Percentiles rank a stretch among this genome's conserved stretches.
phyloP scores from a whole-genome alignment of 805 yeast genomes.

The Zygosaccharomyces rouxii region DNA sequence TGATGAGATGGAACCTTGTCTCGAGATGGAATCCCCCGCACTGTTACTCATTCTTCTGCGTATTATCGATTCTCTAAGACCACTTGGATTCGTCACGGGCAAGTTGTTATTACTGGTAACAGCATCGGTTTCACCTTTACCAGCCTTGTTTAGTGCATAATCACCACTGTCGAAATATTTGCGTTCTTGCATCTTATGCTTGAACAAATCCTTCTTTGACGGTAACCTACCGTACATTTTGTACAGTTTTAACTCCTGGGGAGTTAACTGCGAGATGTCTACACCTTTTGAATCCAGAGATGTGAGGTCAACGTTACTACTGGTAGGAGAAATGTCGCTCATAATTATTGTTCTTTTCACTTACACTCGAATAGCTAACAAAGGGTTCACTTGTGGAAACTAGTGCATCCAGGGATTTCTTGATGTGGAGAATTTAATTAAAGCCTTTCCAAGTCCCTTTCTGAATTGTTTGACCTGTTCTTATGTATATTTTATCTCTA shows the following conservation, averaged over 20 bases:
- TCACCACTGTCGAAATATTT: slow-evolving; percentile 94
- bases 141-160: slow-evolving; percentile 78
- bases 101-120: slow-evolving; percentile 29
- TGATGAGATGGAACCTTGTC: slow-evolving; percentile 36
- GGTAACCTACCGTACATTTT: slow-evolving; percentile 85
- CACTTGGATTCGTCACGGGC: slow-evolving; percentile 37
- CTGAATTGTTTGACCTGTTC: background rate
- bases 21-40: slow-evolving; percentile 29
- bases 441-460: background rate
- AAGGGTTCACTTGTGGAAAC: background rate
- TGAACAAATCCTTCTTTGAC: slow-evolving; percentile 67
- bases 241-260: slow-evolving; percentile 76
- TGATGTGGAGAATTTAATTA: background rate
- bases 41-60: slow-evolving; percentile 35
- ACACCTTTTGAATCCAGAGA: slow-evolving; percentile 25
- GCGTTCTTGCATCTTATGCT: slow-evolving; percentile 75
- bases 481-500: background rate
- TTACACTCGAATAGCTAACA: background rate
- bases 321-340: slow-evolving; percentile 28
- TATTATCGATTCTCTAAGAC: slow-evolving; percentile 34
- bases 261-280: slow-evolving; percentile 56
- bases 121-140: slow-evolving; percentile 36
- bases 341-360: background rate
- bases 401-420: background rate
- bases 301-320: slow-evolving; percentile 24